phyloP scores from a whole-genome alignment of 2,329 filamentous ascomycete species.

The Penicillium sp. region DNA sequence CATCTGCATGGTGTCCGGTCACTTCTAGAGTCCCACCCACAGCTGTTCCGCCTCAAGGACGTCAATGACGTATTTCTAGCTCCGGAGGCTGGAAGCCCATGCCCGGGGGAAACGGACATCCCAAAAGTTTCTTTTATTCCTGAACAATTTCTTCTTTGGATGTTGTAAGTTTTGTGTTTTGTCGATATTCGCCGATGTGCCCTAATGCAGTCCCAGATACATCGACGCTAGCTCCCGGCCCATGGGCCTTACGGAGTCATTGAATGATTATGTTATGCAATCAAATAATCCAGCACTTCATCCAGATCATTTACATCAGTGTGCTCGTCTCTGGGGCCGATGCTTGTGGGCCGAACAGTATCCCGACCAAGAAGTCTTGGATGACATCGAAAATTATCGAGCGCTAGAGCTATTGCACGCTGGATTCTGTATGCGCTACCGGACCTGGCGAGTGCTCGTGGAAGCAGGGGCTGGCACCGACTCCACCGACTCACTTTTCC shows the following conservation, averaged over 20 bases:
- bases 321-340: constrained; percentile 36
- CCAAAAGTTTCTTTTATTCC: constrained; percentile 35
- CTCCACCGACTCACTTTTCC: constrained; percentile 21
- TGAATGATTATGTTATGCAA: constrained; percentile 34
- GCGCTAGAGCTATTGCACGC: constrained; percentile 34
- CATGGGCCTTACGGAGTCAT: constrained; percentile 30
- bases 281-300: constrained; percentile 32
- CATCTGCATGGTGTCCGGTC: constrained; percentile 39
- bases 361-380: constrained; percentile 37
- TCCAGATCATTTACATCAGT: constrained; percentile 35
- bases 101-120: constrained; percentile 9
- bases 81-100: constrained; percentile 13
- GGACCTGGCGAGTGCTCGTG: constrained; percentile 30
- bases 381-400: constrained; percentile 41
- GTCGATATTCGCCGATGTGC: background rate
- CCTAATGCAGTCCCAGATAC: constrained; percentile 22
- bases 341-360: constrained; percentile 39
- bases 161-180: constrained; percentile 26
- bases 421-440: constrained; percentile 29
- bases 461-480: constrained; percentile 19
- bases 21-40: constrained; percentile 34
- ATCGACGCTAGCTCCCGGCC: constrained; percentile 31
- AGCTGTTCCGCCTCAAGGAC: constrained; percentile 31
- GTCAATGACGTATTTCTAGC: constrained; percentile 29
- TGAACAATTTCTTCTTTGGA: constrained; percentile 38